Conservation (phyloP, 768 basidiomycete genomes). For the Mycena maculata region DNA sequence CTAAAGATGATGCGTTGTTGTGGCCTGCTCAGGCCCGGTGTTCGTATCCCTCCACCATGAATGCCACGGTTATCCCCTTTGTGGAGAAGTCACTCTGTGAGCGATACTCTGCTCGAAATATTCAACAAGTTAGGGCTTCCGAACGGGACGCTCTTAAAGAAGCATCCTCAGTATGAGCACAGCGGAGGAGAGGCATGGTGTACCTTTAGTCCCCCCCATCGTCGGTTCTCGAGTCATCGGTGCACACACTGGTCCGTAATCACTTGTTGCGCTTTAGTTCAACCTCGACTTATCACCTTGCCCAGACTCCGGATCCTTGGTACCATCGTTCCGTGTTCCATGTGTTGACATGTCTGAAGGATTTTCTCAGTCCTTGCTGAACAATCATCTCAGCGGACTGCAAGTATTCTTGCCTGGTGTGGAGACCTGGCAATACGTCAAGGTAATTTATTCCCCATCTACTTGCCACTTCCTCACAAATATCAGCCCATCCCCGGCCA, state of each 20-base stretch:
- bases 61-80: constrained; percentile 44
- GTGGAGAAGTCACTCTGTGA: constrained; percentile 43
- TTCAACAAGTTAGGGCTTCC: constrained; percentile 60
- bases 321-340: too few relatives aligned
- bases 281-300: too few relatives aligned
- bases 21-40: constrained; percentile 56
- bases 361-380: constrained; percentile 62
- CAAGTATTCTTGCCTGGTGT: constrained; percentile 72
- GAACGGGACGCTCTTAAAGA: constrained; percentile 47
- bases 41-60: constrained; percentile 56
- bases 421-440: constrained; percentile 74
- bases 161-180: constrained; percentile 49
- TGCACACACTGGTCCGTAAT: too few relatives aligned
- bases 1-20: constrained; percentile 61
- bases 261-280: too few relatives aligned
- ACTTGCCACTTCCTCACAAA: too few relatives aligned
- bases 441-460: constrained; percentile 47
- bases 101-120: constrained; percentile 51
- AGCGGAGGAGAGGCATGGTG: constrained; percentile 58
- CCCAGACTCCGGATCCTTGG: too few relatives aligned
- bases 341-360: too few relatives aligned
- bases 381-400: constrained; percentile 75
- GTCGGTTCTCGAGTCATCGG: too few relatives aligned
- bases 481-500: too few relatives aligned
- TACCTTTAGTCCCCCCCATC: constrained; percentile 51